Percentiles rank a stretch among this genome's conserved stretches.
Conservation (phyloP, 2,329 filamentous ascomycete species). For the Lachnellula suecica region DNA sequence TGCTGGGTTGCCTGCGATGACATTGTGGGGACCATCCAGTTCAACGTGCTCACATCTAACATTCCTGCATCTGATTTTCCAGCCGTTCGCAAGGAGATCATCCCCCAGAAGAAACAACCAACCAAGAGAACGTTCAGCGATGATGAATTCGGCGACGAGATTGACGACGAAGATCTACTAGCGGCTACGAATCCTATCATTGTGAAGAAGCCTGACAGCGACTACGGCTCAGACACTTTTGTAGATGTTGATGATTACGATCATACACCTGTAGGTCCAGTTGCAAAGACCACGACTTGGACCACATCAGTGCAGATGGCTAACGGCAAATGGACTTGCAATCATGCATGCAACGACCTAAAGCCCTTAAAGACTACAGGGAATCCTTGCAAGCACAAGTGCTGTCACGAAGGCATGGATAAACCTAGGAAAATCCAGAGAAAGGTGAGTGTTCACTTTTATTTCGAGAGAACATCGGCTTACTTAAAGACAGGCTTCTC, state of each 20-base stretch:
- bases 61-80: slow-evolving; percentile 37
- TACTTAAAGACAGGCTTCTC: not conserved
- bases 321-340: slow-evolving; percentile 75
- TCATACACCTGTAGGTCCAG: slow-evolving; percentile 25
- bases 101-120: not conserved
- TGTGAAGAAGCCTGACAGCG: slow-evolving; percentile 16
- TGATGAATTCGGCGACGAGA: slow-evolving; percentile 18
- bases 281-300: slow-evolving; percentile 9
- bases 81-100: not conserved
- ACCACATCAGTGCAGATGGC: slow-evolving; percentile 54
- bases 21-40: slow-evolving; percentile 60
- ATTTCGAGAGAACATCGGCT: not conserved
- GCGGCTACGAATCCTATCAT: slow-evolving; percentile 29
- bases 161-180: slow-evolving; percentile 39
- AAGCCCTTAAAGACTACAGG: slow-evolving; percentile 38
- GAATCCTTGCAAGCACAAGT: slow-evolving; percentile 65
- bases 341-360: slow-evolving; percentile 59
- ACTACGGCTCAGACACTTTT: slow-evolving; percentile 43
- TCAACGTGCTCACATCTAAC: slow-evolving; percentile 25
- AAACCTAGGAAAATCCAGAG: slow-evolving; percentile 45
- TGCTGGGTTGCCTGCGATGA: slow-evolving; percentile 82
- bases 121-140: too few relatives aligned
- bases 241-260: slow-evolving; percentile 54
- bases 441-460: slow-evolving; percentile 9
- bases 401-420: slow-evolving; percentile 70